A percentile compares a stretch with the other conserved stretches of the same genome.
Conservation (phyloP, 805 yeast species). For the Metschnikowia reukaufii region DNA sequence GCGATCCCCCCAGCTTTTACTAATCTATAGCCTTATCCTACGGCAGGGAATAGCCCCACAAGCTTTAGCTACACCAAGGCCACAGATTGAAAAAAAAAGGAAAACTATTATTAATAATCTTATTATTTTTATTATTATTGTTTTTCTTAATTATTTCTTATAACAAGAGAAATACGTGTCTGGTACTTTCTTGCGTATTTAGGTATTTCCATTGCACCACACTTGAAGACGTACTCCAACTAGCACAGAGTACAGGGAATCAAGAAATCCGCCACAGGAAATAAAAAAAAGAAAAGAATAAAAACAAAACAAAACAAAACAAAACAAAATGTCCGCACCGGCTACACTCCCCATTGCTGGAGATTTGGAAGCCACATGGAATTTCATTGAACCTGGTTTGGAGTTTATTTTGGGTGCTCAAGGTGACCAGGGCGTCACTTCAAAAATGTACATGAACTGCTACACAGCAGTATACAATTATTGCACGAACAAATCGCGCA, state of each 20-base stretch:
- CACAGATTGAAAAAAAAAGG: no score
- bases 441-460: conserved; percentile 79
- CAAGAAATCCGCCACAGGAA: background rate
- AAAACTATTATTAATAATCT: no score
- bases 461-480: conserved; percentile 92
- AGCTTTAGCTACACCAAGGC: no score
- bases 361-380: conserved; percentile 72
- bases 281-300: background rate
- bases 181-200: no score
- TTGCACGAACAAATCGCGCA: conserved; percentile 77
- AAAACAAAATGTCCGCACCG: conserved; percentile 13
- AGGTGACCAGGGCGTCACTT: conserved; percentile 63
- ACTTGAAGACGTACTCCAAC: no score
- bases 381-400: conserved; percentile 73
- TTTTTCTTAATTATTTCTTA: no score
- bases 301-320: background rate
- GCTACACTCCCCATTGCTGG: conserved; percentile 51
- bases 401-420: conserved; percentile 67
- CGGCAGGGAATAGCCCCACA: no score
- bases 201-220: no score
- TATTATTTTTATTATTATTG: no score
- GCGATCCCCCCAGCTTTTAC: background rate
- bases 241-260: no score
- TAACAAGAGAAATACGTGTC: no score
- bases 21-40: background rate